Evolutionary conservation across 148 eudicot species (phyloP), one percentile per base, ranked within the genome.

Genomic region (Dianthus caryophyllus): DNA sequence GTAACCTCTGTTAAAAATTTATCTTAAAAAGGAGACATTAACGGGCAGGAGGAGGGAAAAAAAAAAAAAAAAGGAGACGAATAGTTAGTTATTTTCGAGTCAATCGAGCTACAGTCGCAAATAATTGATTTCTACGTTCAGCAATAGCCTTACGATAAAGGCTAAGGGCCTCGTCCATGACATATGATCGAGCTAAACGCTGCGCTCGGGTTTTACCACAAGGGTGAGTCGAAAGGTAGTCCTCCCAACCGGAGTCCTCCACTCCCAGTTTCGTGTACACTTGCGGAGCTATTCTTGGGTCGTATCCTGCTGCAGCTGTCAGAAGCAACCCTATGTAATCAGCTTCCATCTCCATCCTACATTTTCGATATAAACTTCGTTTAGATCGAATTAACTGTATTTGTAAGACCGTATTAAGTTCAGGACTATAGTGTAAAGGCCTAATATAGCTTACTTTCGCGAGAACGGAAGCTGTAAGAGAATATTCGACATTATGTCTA

Each of bases 271-370:
- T 92, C 78, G 87, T 89, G 13, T 89, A 92, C 4, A 91, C 97
- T 18, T 60, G 74, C 9, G 97, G 97, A 47, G 95, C 91, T 30
- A 71, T 82, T 59, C 94, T 88, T 57, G 98, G 98, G 64, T 92
- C 94, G 38, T 82, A 92, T 9, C 98, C 96, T 31, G 96, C 98
- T 21, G 98, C 87, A 65, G 98, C 96, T 8, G 77, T 70, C 60
- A 92, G 71, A 58, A 92, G 78, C 65, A 92, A 61, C 52, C 98
- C 98, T 5, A 92, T 89, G 80, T 92, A 87, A 80, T 92, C 98
- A 43, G 98, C 98, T 81, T 92, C 98, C 72, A 85, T 89, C 76
- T 92, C 98, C 98, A 92, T 92, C 84, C 98, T 89, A 63, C 62
- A 67, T 25, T 55, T 55, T 36, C 29, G 11, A 58, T 17, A 12